These are phyloP conservation scores for Rhodosporidiobolus odoratus DNA, from an alignment of 768 basidiomycete genomes.

Conservation along the genomic window DNA sequence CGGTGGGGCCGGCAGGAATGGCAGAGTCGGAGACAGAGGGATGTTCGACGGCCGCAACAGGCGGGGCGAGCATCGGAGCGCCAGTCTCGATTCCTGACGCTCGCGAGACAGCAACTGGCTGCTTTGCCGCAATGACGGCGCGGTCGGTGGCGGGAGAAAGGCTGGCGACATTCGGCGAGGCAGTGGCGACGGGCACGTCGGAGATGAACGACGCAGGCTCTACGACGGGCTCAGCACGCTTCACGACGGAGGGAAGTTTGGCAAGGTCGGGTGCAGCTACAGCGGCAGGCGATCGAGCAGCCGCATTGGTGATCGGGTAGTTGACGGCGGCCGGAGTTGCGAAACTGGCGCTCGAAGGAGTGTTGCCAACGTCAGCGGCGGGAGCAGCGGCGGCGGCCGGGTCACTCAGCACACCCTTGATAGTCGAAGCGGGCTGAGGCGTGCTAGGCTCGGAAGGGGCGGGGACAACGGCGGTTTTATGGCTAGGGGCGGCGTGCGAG, in stretches of 20 bases:
- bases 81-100: neutral
- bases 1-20: neutral
- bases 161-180: too few species aligned
- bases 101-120: neutral
- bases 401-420: neutral
- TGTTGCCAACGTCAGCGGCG: neutral
- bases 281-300: neutral
- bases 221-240: too few species aligned
- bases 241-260: neutral
- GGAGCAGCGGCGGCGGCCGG: neutral
- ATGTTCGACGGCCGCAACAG: neutral
- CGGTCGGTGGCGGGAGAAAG: neutral
- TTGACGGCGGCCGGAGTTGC: neutral
- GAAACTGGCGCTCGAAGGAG: neutral
- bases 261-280: neutral
- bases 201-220: too few species aligned
- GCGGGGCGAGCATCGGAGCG: neutral
- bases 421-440: neutral
- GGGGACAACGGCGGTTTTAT: neutral
- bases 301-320: neutral
- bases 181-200: too few species aligned
- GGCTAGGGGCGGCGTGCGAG: neutral
- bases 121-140: neutral
- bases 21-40: neutral
- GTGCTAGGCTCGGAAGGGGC: neutral